phyloP scores from a whole-genome alignment of 208 protist species.

The Naegleria fowleri region DNA sequence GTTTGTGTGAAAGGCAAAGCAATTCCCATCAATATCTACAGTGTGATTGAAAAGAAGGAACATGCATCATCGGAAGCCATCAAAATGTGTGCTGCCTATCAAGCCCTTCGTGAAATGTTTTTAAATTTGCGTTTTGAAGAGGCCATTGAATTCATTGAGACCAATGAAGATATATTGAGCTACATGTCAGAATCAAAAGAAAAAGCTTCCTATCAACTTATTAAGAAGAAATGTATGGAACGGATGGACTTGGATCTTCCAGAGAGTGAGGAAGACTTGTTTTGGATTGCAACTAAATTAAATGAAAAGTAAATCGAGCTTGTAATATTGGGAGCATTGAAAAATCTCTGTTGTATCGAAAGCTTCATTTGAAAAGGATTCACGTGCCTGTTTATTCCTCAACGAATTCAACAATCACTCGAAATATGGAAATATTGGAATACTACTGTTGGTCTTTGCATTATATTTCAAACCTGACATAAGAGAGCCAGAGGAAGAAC shows the following conservation, averaged over 20 bases:
- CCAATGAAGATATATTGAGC: background rate
- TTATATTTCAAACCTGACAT: too few species aligned
- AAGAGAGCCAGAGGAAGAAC: background rate
- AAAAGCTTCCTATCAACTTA: background rate
- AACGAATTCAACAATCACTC: too few species aligned
- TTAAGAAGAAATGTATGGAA: background rate
- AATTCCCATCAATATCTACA: background rate
- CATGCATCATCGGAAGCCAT: background rate
- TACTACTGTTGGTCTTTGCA: background rate
- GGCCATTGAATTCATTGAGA: background rate
- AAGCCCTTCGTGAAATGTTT: background rate
- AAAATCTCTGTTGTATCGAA: too few species aligned
- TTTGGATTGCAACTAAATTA: background rate
- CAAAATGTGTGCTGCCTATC: background rate
- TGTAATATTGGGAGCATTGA: too few species aligned
- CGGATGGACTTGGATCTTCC: background rate
- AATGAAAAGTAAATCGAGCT: background rate
- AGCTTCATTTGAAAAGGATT: too few species aligned
- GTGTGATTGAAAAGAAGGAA: background rate
- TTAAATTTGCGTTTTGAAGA: background rate
- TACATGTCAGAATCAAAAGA: background rate
- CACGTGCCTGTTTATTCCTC: too few species aligned
- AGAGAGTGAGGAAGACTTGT: background rate
- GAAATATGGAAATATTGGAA: background rate
- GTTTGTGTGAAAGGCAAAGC: conserved; percentile 1